A percentile compares a stretch with the other conserved stretches of the same genome.
Evolutionary conservation across 2,329 filamentous ascomycete species (phyloP).

Genomic region (Cladophialophora bantiana): DNA sequence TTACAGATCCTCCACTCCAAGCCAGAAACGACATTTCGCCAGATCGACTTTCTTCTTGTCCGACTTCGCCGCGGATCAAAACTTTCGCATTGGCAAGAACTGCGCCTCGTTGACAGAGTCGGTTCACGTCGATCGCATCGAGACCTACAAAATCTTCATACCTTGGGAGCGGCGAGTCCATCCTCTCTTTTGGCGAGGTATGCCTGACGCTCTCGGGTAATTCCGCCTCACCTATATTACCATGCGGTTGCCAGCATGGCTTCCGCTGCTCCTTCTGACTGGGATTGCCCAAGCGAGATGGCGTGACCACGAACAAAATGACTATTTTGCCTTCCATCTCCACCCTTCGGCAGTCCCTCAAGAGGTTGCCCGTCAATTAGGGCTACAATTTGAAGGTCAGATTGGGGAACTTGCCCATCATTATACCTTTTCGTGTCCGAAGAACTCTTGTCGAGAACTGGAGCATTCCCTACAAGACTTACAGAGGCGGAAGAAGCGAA

Average conservation of each 20-base stretch:
- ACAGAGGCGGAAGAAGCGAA: constrained; percentile 54
- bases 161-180: background rate
- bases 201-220: constrained; percentile 21
- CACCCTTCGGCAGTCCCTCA: constrained; percentile 69
- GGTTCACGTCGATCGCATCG: constrained; percentile 4
- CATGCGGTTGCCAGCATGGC: constrained; percentile 40
- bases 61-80: background rate
- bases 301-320: constrained; percentile 78
- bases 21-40: constrained; percentile 6
- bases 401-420: constrained; percentile 80
- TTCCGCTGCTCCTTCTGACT: constrained; percentile 62
- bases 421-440: constrained; percentile 80
- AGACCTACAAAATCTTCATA: constrained; percentile 1
- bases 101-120: background rate
- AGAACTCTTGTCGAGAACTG: constrained; percentile 62
- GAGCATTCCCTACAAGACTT: constrained; percentile 60
- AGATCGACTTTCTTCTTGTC: background rate
- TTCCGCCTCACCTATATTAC: constrained; percentile 14
- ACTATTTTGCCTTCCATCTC: constrained; percentile 94
- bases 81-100: background rate
- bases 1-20: constrained; percentile 6
- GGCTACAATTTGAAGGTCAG: constrained; percentile 79
- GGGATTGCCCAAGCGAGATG: constrained; percentile 44
- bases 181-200: constrained; percentile 15
- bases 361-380: constrained; percentile 74